phyloP scores from a whole-genome alignment of 2,329 filamentous ascomycete genomes.

The Pseudocercospora vitis region DNA sequence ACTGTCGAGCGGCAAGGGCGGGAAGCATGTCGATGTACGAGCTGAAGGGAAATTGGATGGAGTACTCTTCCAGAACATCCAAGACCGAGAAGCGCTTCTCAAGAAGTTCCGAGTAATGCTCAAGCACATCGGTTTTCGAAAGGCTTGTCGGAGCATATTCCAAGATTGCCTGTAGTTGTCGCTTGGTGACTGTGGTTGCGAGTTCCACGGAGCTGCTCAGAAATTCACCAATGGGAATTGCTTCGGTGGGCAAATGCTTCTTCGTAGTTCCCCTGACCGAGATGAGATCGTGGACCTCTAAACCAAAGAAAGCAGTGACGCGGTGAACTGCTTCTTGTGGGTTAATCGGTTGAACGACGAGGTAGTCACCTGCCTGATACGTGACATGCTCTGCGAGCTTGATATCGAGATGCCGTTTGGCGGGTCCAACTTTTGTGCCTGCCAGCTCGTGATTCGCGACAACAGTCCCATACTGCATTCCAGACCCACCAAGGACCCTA shows the following conservation, averaged over 20 bases:
- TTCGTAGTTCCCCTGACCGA: conserved; percentile 20
- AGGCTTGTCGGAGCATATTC: conserved; percentile 26
- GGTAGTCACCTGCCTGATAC: conserved; percentile 60
- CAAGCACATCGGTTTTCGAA: conserved; percentile 46
- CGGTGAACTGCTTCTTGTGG: conserved; percentile 59
- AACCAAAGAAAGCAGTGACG: conserved; percentile 61
- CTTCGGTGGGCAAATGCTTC: conserved; percentile 13
- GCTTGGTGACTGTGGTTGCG: conserved; percentile 59
- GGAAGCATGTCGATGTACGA: conserved; percentile 44
- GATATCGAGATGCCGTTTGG: conserved; percentile 56
- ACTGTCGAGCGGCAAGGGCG: conserved; percentile 27
- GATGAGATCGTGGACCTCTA: conserved; percentile 63
- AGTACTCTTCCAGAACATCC: conserved; percentile 65
- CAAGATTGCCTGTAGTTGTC: conserved; percentile 43
- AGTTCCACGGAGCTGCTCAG: conserved; percentile 68
- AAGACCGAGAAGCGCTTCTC: conserved; percentile 47
- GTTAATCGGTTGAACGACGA: conserved; percentile 44
- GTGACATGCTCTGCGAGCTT: conserved; percentile 48
- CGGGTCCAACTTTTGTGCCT: conserved; percentile 50
- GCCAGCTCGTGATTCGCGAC: conserved; percentile 56
- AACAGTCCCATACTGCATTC: conserved; percentile 47
- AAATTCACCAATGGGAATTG: conserved; percentile 8
- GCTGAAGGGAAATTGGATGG: conserved; percentile 59
- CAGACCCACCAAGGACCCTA: conserved; percentile 9
- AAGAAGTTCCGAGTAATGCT: conserved; percentile 45